Evolutionary conservation across 768 basidiomycete species (phyloP), one percentile per base, ranked within the genome.

Genomic region (Exidia glandulosa): DNA sequence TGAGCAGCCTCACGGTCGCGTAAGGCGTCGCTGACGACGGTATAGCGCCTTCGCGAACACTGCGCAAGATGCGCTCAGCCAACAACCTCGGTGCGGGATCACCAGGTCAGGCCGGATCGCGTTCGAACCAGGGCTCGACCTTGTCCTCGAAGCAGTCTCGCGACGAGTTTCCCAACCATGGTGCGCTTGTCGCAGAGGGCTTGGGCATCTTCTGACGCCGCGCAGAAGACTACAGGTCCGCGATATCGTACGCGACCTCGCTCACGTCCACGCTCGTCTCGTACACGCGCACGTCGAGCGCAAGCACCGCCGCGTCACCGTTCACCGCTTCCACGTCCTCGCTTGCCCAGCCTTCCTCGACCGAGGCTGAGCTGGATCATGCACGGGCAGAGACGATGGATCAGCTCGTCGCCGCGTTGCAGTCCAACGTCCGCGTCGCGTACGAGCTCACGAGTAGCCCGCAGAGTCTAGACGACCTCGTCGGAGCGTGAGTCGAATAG

Each of bases 361-460:
- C 41, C 5, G 63, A 63, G 47, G 34, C 34, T 57, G 84, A 84
- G 37, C 60, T 73, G 12, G 83, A 84, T 65, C 75, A 74, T n/a
- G 73, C 80, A 54, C 74, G 84, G 56, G 77, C 86, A 27, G 84
- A 86, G 25, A 67, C 79, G 13, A 85, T 92, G 80, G 76, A 77
- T 3, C 80, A 79, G 63, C 71, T 94, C 3, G 84, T 85, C 29
- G 75, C 74, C 41, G 78, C 86, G 25, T 72, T 94, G 2, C 85
- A 85, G 64, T 79, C 84, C 27, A 85, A 86, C 65, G 68, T 88
- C 48, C 81, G 88, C 14, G 86, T 96, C 25, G 79, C 86, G 56
- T 90, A 86, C 66, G 87, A 93, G 66, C 65, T 94, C 27, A n/a
- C n/a, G n/a, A n/a, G n/a, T n/a, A n/a, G n/a, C n/a, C n/a, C n/a